Percentiles rank a stretch among this genome's conserved stretches.
These are phyloP conservation scores for Citrus glauca DNA, from an alignment of 345 rosid species.

Conservation along the genomic window DNA sequence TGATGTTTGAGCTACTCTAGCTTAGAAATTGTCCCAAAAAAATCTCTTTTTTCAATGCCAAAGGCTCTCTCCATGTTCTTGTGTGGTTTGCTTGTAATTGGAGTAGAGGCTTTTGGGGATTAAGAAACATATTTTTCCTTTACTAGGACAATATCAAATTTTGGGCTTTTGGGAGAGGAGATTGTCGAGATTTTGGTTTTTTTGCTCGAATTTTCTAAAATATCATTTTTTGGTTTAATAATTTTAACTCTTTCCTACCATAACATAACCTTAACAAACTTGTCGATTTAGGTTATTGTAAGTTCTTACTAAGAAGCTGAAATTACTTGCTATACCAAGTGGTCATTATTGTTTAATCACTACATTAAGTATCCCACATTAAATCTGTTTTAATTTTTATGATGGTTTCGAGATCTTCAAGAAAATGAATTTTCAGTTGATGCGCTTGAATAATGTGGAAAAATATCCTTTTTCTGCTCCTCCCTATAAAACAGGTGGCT, in stretches of 20 bases:
- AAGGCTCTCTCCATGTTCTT: too few species aligned
- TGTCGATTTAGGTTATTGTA: background rate
- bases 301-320: background rate
- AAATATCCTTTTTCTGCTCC: background rate
- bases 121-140: background rate
- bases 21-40: background rate
- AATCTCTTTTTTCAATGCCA: too few species aligned
- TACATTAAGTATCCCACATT: background rate
- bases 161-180: background rate
- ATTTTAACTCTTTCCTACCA: background rate
- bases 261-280: background rate
- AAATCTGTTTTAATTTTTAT: background rate
- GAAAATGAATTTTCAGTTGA: background rate
- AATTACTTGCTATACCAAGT: background rate
- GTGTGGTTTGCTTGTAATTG: background rate
- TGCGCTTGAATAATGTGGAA: background rate
- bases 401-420: background rate
- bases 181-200: too few species aligned
- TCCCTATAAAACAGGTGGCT: conserved; percentile 52
- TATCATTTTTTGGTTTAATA: too few species aligned
- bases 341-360: background rate
- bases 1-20: background rate
- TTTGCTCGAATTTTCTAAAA: background rate
- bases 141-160: background rate
- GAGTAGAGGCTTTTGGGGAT: background rate